Percentiles rank a stretch among this genome's conserved stretches.
Conservation (phyloP, 1,284 basidiomycete species). For the Ganoderma sinense region DNA sequence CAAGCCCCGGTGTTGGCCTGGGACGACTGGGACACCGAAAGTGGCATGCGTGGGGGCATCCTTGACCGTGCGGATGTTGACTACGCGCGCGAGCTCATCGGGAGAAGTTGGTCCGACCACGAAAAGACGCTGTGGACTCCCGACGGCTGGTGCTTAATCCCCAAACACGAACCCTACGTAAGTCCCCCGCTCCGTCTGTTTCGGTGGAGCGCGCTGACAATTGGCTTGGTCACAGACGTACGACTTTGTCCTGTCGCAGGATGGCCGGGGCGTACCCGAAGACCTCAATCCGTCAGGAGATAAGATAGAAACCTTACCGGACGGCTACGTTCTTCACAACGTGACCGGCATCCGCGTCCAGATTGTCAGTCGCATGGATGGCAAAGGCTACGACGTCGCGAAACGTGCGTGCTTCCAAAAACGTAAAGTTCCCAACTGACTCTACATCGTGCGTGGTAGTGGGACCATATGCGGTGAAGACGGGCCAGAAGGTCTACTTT, state of each 20-base stretch:
- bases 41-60: conserved; percentile 72
- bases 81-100: conserved; percentile 76
- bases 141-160: conserved; percentile 77
- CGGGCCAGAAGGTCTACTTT: conserved; percentile 84
- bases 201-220: not conserved
- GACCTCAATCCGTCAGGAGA: conserved; percentile 72
- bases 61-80: conserved; percentile 78
- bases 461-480: conserved; percentile 81
- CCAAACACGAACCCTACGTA: conserved; percentile 77
- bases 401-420: conserved; percentile 65
- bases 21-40: conserved; percentile 42
- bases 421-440: not conserved
- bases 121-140: conserved; percentile 69
- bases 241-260: conserved; percentile 79
- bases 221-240: conserved; percentile 57
- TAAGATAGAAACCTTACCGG: conserved; percentile 68
- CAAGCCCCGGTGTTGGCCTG: conserved; percentile 48
- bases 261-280: conserved; percentile 64
- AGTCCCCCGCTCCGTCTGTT: conserved; percentile 37
- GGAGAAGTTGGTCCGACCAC: conserved; percentile 52
- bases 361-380: conserved; percentile 81
- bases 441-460: conserved; percentile 53
- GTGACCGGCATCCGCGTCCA: conserved; percentile 79
- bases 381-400: conserved; percentile 86
- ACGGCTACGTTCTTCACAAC: conserved; percentile 82